These are phyloP conservation scores for Suillus variegatus DNA, from an alignment of 768 basidiomycete genomes.

Conservation along the genomic window DNA sequence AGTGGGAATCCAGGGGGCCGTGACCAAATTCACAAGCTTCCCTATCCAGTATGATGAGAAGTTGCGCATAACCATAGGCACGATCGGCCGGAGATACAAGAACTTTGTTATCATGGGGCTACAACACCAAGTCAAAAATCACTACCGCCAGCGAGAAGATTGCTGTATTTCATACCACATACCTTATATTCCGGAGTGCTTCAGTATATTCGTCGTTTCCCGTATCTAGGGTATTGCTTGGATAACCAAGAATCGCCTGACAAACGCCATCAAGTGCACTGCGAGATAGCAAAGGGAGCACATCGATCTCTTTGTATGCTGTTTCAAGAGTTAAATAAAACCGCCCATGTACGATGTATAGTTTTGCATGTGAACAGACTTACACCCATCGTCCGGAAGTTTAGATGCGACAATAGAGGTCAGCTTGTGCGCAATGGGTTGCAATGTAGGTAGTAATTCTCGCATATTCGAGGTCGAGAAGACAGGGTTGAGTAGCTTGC, in stretches of 20 bases:
- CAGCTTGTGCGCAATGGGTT: background rate
- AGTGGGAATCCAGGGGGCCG: background rate
- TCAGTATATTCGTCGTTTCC: constrained; percentile 10
- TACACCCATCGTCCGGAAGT: background rate
- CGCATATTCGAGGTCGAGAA: constrained; percentile 45
- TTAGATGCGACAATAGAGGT: background rate
- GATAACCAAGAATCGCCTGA: constrained; percentile 23
- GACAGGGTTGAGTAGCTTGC: constrained; percentile 47
- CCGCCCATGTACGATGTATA: background rate
- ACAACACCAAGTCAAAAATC: background rate
- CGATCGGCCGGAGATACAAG: background rate
- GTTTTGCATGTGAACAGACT: constrained; percentile 4
- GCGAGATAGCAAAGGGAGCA: constrained; percentile 23
- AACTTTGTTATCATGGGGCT: background rate
- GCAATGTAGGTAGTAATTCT: constrained; percentile 25
- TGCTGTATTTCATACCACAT: background rate
- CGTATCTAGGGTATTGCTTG: constrained; percentile 15
- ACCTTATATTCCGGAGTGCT: constrained; percentile 2
- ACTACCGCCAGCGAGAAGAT: background rate
- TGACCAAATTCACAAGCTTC: background rate
- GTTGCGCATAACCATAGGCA: background rate
- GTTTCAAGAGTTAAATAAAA: constrained; percentile 5
- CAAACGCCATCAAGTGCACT: constrained; percentile 28
- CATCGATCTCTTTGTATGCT: constrained; percentile 20
- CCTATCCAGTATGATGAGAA: constrained; percentile 2